phyloP scores from a whole-genome alignment of 1,139 yeast genomes.

The Lodderomyces theae region DNA sequence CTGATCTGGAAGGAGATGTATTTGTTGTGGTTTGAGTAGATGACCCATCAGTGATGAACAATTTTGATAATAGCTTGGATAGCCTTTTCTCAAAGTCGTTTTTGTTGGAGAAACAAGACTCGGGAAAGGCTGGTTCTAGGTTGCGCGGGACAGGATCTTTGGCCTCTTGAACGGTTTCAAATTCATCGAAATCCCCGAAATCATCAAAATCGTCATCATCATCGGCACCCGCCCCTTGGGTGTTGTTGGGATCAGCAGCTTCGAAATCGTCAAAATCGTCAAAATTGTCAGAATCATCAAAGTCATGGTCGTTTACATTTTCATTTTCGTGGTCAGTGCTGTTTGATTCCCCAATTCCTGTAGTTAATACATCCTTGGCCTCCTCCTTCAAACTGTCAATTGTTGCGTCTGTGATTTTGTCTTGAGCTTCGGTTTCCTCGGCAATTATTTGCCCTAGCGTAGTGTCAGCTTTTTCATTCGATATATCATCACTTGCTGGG shows the following conservation, averaged over 20 bases:
- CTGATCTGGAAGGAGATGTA: neutral
- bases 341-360: too few species aligned
- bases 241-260: slow-evolving; percentile 7
- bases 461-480: neutral
- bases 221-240: slow-evolving; percentile 9
- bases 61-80: slow-evolving; percentile 19
- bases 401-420: neutral
- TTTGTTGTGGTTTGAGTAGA: neutral
- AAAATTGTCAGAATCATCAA: slow-evolving; percentile 6
- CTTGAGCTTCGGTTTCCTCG: neutral
- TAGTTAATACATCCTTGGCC: too few species aligned
- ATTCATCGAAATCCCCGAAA: slow-evolving; percentile 12
- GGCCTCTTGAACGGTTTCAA: neutral
- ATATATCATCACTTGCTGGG: neutral
- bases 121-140: slow-evolving; percentile 4
- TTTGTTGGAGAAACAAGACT: slow-evolving; percentile 1
- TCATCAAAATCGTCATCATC: slow-evolving; percentile 12
- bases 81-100: slow-evolving; percentile 13
- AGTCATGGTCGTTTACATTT: neutral
- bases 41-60: slow-evolving; percentile 18
- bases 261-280: slow-evolving; percentile 13
- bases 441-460: neutral
- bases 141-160: neutral
- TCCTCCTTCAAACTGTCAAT: neutral
- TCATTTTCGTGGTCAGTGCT: too few species aligned